Evolutionary conservation across 768 basidiomycete species (phyloP), one percentile per base, ranked within the genome.

Genomic region (Mycena latifolia): DNA sequence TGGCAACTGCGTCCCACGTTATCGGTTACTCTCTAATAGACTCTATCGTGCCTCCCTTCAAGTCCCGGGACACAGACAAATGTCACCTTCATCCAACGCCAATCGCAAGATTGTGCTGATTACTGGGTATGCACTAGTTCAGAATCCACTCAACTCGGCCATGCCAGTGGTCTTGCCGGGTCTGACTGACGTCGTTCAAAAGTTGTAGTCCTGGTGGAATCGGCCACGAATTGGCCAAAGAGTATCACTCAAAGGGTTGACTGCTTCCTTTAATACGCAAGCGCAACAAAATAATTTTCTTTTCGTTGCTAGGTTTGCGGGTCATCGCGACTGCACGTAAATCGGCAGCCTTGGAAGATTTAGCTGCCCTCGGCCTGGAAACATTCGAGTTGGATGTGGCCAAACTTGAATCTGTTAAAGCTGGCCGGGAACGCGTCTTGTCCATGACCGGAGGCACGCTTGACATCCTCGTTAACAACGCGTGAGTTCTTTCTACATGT

Each of bases 271-370:
- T 55, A 8, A 4, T 10, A 15, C 39, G 18, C 5, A 20, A 24
- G 5, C n/a, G n/a, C n/a, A n/a, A n/a, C n/a, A n/a, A n/a, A n/a
- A n/a, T n/a, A n/a, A n/a, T n/a, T n/a, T n/a, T n/a, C n/a, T n/a
- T n/a, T n/a, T n/a, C n/a, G n/a, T n/a, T n/a, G n/a, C n/a, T 4
- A 75, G 74, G 74, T 27, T 55, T 73, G 22, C 73, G 72, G 12
- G 77, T 77, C 24, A 65, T 77, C 31, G 75, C 77, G 20, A 78
- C 73, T n/a, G 70, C 74, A n/a, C 72, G 75, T 15, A 58, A 52
- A 1, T 22, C 62, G 6, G 67, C 66, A n/a, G 54, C 71, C 24
- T 71, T 77, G 66, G 45, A 47, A 10, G 67, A 65, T n/a, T 61
- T 77, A 10, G 35, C 57, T n/a, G 62, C 57, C 8, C 47, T 58